Evolutionary conservation across 2,329 filamentous ascomycete species (phyloP).

Genomic region (Clarireedia homoeocarpa): DNA sequence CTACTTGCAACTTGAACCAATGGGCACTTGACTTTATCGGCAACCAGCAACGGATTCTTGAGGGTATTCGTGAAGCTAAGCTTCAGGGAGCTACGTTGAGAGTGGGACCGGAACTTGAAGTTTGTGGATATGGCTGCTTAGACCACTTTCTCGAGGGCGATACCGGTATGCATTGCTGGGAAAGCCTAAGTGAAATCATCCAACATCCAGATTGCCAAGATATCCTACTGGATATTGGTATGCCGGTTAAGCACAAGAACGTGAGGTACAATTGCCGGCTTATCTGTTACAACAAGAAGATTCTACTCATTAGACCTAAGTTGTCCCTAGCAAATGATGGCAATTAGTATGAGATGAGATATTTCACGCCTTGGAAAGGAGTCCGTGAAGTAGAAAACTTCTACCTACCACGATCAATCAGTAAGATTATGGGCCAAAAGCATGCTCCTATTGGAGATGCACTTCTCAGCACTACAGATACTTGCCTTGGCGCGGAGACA

Average conservation of each 20-base stretch:
- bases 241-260: slow-evolving; percentile 55
- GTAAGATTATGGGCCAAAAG: slow-evolving; percentile 40
- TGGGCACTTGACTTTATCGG: slow-evolving; percentile 10
- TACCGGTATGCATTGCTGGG: slow-evolving; percentile 40
- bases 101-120: slow-evolving; percentile 38
- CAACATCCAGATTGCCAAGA: slow-evolving; percentile 50
- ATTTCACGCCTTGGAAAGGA: slow-evolving; percentile 56
- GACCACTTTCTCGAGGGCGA: slow-evolving; percentile 33
- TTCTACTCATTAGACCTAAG: slow-evolving; percentile 66
- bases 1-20: slow-evolving; percentile 5
- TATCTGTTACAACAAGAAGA: slow-evolving; percentile 50
- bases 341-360: slow-evolving; percentile 42
- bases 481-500: slow-evolving; percentile 54
- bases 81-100: slow-evolving; percentile 45
- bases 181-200: slow-evolving; percentile 47
- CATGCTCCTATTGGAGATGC: slow-evolving; percentile 54
- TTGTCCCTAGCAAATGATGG: slow-evolving; percentile 65
- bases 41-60: slow-evolving; percentile 43
- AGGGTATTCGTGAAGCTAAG: slow-evolving; percentile 49
- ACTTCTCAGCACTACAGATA: slow-evolving; percentile 44
- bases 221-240: slow-evolving; percentile 58
- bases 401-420: slow-evolving; percentile 50
- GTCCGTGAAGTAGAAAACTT: slow-evolving; percentile 55
- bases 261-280: slow-evolving; percentile 54
- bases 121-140: slow-evolving; percentile 43